A percentile compares a stretch with the other conserved stretches of the same genome.
These are phyloP conservation scores for Backusella macrospora DNA, from an alignment of 192 early-diverging fungal genomes.

Conservation along the genomic window DNA sequence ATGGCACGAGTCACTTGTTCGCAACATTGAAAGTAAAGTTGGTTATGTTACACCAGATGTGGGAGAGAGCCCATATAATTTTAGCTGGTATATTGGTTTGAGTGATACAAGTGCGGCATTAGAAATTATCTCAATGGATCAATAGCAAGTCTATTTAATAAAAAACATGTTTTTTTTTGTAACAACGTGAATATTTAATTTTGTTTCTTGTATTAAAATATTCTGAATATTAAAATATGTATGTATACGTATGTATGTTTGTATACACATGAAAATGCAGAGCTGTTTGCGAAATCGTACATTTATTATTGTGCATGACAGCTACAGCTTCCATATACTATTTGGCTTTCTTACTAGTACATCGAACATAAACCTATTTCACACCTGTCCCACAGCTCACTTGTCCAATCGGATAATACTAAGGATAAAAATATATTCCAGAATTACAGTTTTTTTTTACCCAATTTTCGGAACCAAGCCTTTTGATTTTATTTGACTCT, in stretches of 20 bases:
- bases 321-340: background rate
- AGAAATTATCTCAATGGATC: slow-evolving; percentile 4
- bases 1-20: slow-evolving; percentile 11
- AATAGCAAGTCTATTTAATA: slow-evolving; percentile 9
- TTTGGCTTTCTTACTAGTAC: background rate
- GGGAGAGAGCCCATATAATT: slow-evolving; percentile 7
- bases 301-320: background rate
- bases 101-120: slow-evolving; percentile 1
- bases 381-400: background rate
- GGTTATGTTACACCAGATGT: slow-evolving; percentile 11
- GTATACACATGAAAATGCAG: background rate
- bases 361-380: background rate
- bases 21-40: slow-evolving; percentile 14
- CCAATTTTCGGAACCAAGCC: slow-evolving; percentile 2
- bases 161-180: slow-evolving; percentile 12
- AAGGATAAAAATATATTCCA: slow-evolving; percentile 11
- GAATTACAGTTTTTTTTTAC: slow-evolving; percentile 6
- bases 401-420: background rate
- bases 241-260: background rate
- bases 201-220: background rate
- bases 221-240: background rate
- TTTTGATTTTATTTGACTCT: slow-evolving; percentile 5
- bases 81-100: slow-evolving; percentile 11
- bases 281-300: background rate
- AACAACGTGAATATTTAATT: slow-evolving; percentile 5